Percentiles rank a stretch among this genome's conserved stretches.
These are phyloP conservation scores for Schizonepeta tenuifolia DNA, from an alignment of 257 asterid genomes.

Conservation along the genomic window DNA sequence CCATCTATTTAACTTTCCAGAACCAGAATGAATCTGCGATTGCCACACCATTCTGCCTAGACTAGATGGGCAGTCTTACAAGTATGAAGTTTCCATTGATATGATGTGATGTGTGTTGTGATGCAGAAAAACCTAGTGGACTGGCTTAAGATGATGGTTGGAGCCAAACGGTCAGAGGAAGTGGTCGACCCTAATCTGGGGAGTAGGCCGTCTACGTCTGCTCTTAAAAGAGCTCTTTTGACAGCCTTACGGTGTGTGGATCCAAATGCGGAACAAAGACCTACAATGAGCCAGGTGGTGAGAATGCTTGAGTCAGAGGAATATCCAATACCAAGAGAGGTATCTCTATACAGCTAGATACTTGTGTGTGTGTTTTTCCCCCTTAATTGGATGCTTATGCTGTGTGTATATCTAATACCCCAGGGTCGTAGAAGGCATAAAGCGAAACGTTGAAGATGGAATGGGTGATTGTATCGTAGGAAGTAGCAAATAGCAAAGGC, in stretches of 20 bases:
- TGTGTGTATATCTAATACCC: neutral
- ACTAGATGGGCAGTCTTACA: too few species aligned
- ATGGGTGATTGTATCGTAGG: slow-evolving; percentile 8
- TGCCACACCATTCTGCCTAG: too few species aligned
- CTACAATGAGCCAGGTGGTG: slow-evolving; percentile 84
- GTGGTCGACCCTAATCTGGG: slow-evolving; percentile 75
- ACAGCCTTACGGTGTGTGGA: slow-evolving; percentile 84
- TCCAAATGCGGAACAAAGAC: slow-evolving; percentile 76
- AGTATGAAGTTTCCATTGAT: too few species aligned
- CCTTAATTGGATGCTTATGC: slow-evolving; percentile 12
- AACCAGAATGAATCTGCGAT: too few species aligned
- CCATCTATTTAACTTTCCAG: too few species aligned
- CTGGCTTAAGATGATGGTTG: slow-evolving; percentile 94
- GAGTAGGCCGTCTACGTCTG: slow-evolving; percentile 62
- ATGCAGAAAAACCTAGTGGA: slow-evolving; percentile 79
- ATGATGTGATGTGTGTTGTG: neutral
- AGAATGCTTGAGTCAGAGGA: slow-evolving; percentile 89
- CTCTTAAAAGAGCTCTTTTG: slow-evolving; percentile 72
- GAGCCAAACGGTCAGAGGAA: slow-evolving; percentile 59
- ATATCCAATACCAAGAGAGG: slow-evolving; percentile 79
- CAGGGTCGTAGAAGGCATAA: slow-evolving; percentile 59
- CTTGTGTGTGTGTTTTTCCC: neutral
- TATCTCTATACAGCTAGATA: slow-evolving; percentile 6
- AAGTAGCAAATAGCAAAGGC: slow-evolving; percentile 8
- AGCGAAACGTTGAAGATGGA: slow-evolving; percentile 39